Conservation (phyloP, 2,329 filamentous ascomycete genomes). For the Pleurostoma richardsiae region DNA sequence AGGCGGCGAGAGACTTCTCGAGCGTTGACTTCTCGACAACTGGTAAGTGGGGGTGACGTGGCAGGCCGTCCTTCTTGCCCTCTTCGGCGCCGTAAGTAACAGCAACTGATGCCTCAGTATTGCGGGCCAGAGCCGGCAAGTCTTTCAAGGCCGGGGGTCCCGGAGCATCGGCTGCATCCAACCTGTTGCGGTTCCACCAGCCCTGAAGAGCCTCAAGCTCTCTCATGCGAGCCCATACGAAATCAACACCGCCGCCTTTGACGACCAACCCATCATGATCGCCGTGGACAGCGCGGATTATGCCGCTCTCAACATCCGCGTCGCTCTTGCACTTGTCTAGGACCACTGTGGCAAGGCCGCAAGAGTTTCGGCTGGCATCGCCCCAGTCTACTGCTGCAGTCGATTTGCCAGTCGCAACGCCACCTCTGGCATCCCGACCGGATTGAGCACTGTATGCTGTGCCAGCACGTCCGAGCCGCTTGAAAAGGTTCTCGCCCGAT, state of each 20-base stretch:
- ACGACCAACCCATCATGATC: constrained; percentile 54
- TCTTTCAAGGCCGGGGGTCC: constrained; percentile 18
- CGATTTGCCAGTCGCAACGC: constrained; percentile 51
- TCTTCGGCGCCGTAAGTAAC: neutral
- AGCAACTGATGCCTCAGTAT: neutral
- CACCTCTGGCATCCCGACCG: constrained; percentile 50
- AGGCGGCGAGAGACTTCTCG: constrained; percentile 37
- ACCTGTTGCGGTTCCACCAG: constrained; percentile 60
- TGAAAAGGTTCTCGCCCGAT: constrained; percentile 84
- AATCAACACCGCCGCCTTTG: constrained; percentile 57
- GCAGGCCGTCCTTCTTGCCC: constrained; percentile 1
- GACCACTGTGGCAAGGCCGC: constrained; percentile 49
- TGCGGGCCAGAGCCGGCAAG: constrained; percentile 4
- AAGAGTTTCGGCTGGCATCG: constrained; percentile 58
- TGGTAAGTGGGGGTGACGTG: neutral
- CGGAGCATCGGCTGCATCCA: constrained; percentile 20
- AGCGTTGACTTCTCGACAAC: constrained; percentile 23
- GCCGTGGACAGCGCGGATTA: constrained; percentile 55
- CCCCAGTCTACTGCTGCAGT: constrained; percentile 88
- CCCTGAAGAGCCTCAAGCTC: constrained; percentile 61
- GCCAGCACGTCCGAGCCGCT: constrained; percentile 63
- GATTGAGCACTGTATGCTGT: constrained; percentile 58
- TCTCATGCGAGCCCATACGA: constrained; percentile 62
- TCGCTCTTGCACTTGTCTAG: constrained; percentile 53
- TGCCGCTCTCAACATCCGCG: constrained; percentile 48